A percentile compares a stretch with the other conserved stretches of the same genome.
Evolutionary conservation across 139 green algal species (phyloP).

Genomic region (Closterium sp.): DNA sequence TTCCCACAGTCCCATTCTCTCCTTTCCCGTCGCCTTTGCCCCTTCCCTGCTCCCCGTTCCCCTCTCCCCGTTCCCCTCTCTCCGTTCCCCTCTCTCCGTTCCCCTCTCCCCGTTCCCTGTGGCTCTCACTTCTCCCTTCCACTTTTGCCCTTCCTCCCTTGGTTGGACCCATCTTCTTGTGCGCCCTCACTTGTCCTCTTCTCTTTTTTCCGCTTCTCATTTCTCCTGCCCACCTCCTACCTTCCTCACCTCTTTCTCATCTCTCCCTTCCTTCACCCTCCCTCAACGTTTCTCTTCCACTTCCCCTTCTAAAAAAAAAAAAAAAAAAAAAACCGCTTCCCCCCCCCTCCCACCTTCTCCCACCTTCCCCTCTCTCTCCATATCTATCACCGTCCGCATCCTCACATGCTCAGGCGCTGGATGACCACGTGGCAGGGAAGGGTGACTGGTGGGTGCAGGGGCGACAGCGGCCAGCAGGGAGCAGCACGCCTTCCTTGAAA

Average conservation of each 20-base stretch:
- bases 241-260: neutral
- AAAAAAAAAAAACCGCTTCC: too few species aligned
- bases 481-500: conserved; percentile 63
- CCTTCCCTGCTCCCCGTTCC: neutral
- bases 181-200: neutral
- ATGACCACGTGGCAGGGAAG: too few species aligned
- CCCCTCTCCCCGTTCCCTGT: too few species aligned
- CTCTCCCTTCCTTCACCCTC: neutral
- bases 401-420: conserved; percentile 44
- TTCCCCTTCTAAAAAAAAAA: too few species aligned
- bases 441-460: conserved; percentile 68
- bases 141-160: too few species aligned
- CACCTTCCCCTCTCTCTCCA: neutral
- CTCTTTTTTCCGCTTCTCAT: neutral
- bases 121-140: too few species aligned
- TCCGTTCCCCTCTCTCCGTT: neutral
- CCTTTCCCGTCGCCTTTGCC: neutral
- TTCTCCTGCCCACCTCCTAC: neutral
- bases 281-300: neutral
- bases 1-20: too few species aligned
- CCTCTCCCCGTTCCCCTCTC: neutral
- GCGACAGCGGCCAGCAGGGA: conserved; percentile 61
- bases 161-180: too few species aligned
- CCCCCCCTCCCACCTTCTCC: neutral
- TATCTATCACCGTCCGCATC: too few species aligned